Evolutionary conservation across 805 yeast genomes (phyloP).

Genomic region (Saccharomycopsis guyanensis): DNA sequence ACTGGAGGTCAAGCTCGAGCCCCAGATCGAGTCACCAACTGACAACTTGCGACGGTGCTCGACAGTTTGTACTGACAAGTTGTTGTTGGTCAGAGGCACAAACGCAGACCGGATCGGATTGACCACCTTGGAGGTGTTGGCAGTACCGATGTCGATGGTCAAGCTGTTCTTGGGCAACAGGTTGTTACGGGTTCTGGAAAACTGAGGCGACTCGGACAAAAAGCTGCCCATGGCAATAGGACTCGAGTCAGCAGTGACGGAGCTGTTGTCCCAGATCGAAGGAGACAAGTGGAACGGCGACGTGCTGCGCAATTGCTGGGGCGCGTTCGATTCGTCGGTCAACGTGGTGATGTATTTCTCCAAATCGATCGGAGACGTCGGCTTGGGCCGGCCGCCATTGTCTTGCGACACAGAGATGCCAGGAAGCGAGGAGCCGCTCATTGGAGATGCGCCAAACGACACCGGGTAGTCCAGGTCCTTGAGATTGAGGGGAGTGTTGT

Average conservation of each 20-base stretch:
- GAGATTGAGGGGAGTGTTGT: slow-evolving; percentile 17
- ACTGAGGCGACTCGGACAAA: not conserved
- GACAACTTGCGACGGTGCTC: slow-evolving; percentile 11
- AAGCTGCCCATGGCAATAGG: not conserved
- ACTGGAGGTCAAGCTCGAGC: slow-evolving; percentile 17
- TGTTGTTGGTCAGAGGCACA: not conserved
- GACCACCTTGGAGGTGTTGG: slow-evolving; percentile 11
- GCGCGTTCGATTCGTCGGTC: slow-evolving; percentile 1
- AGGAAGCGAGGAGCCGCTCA: slow-evolving; percentile 5
- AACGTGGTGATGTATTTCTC: slow-evolving; percentile 15
- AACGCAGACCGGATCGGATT: slow-evolving; percentile 13
- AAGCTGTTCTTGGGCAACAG: slow-evolving; percentile 6
- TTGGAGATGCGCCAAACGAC: not conserved
- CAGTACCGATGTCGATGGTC: slow-evolving; percentile 15
- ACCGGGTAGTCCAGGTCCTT: slow-evolving; percentile 9
- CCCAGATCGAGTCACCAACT: slow-evolving; percentile 16
- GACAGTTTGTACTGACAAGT: slow-evolving; percentile 2
- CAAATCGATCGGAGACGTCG: slow-evolving; percentile 12
- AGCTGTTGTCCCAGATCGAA: slow-evolving; percentile 8
- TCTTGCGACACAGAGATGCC: slow-evolving; percentile 1
- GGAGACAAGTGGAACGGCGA: slow-evolving; percentile 10
- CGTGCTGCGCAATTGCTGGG: not conserved
- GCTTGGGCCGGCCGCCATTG: not conserved
- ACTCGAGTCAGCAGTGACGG: not conserved
- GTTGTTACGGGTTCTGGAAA: not conserved